Evolutionary conservation across 2,329 filamentous ascomycete species (phyloP), one percentile per base, ranked within the genome.

Genomic region (Chalaropsis ovoidea): DNA sequence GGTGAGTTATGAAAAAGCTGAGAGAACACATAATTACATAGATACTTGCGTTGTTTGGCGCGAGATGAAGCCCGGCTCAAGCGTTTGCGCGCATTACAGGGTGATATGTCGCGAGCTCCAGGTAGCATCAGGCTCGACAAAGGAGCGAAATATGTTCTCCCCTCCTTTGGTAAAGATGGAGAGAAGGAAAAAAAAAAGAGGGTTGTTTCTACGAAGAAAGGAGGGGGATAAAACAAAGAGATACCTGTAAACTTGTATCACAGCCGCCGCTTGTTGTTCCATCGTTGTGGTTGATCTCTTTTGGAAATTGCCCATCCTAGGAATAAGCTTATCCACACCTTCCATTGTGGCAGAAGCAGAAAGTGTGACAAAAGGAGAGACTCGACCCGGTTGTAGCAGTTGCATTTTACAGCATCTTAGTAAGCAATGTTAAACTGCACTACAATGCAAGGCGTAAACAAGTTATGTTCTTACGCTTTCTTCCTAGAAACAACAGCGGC

Each of bases 311-410:
- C 47, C 19, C 24, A 15, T 11, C 47, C 47, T 15, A 13, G 47
- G 47, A 52, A 52, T 58, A 58, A 58, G 52, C 52, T 58, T 58
- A 58, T 58, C 11, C 17, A 27, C 13, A 35, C 17, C 24, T 31
- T 35, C 24, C 52, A n/a, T 35, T 58, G 27, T 52, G 31, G 27
- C 27, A 35, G 27, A 58, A 35, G 24, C 24, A 58, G 52, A 35
- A 58, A 35, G 52, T 58, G 52, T 58, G 52, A 58, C 22, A 58
- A 31, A 31, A n/a, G 13, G 15, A 58, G 24, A 27, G 52, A 58
- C 27, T 39, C 27, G 27, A 35, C 27, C 8, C 15, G 24, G 24
- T 31, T n/a, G 52, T 35, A 17, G 52, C 15, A 35, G 52, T 58
- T 58, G 52, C 17, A 17, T 58, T 58, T 27, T 58, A n/a, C 15